Percentiles rank a stretch among this genome's conserved stretches.
Evolutionary conservation across 2,329 filamentous ascomycete genomes (phyloP).

Genomic region (Trichoderma lentiforme): DNA sequence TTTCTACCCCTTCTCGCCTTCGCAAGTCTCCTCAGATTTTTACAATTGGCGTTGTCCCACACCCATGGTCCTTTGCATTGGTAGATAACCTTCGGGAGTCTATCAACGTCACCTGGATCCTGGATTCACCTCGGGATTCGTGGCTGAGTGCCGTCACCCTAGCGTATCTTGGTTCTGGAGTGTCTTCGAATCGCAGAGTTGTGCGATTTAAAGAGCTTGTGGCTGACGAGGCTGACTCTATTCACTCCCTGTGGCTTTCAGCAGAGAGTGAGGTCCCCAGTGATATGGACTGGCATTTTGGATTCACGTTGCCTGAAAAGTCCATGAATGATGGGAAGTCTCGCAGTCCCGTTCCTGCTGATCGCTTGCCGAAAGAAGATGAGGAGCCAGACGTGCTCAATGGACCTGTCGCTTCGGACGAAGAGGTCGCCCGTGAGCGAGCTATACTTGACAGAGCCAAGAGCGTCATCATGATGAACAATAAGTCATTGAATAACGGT

Average conservation of each 20-base stretch:
- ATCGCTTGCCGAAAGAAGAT: slow-evolving; percentile 22
- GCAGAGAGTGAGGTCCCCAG: slow-evolving; percentile 61
- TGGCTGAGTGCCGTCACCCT: slow-evolving; percentile 75
- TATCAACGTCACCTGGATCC: slow-evolving; percentile 62
- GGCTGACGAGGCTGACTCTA: slow-evolving; percentile 61
- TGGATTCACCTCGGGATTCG: slow-evolving; percentile 67
- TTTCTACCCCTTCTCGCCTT: slow-evolving; percentile 65
- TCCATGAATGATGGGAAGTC: slow-evolving; percentile 41
- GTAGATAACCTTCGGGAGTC: slow-evolving; percentile 61
- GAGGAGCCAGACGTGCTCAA: slow-evolving; percentile 36
- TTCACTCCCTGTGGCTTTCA: slow-evolving; percentile 75
- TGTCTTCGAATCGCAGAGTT: slow-evolving; percentile 61
- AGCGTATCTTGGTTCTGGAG: slow-evolving; percentile 60
- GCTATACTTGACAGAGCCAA: slow-evolving; percentile 47
- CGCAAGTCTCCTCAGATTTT: slow-evolving; percentile 70
- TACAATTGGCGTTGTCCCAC: slow-evolving; percentile 82
- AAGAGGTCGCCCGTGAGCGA: slow-evolving; percentile 54
- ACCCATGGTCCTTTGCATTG: slow-evolving; percentile 79
- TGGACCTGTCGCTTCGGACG: slow-evolving; percentile 49
- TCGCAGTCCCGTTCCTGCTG: slow-evolving; percentile 25
- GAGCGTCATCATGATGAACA: slow-evolving; percentile 49
- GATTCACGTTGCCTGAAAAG: slow-evolving; percentile 70
- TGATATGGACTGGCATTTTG: slow-evolving; percentile 87
- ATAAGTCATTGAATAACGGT: slow-evolving; percentile 41
- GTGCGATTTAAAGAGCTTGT: slow-evolving; percentile 78